phyloP scores from a whole-genome alignment of 2,329 filamentous ascomycete species.

The Talaromyces rugulosus region DNA sequence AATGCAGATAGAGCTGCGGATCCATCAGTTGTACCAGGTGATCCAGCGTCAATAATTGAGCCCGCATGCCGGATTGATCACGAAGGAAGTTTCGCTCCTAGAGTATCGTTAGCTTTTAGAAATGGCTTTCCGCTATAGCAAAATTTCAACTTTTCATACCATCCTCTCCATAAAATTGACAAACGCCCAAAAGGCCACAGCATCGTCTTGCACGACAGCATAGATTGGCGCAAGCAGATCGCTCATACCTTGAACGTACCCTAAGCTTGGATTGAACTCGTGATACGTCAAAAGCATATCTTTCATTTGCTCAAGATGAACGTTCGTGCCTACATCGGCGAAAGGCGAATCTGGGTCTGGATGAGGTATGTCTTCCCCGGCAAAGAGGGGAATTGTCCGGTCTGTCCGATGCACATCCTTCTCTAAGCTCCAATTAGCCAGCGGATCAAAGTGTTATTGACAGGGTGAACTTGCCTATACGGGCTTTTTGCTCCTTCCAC shows the following conservation, averaged over 20 bases:
- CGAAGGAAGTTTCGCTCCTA: constrained; percentile 88
- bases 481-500: constrained; percentile 90
- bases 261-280: constrained; percentile 91
- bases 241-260: constrained; percentile 98
- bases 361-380: constrained; percentile 92
- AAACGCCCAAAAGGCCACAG: constrained; percentile 94
- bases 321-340: constrained; percentile 87
- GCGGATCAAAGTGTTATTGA: constrained; percentile 21
- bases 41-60: constrained; percentile 84
- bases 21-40: constrained; percentile 97
- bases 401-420: constrained; percentile 98
- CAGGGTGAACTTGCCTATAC: constrained; percentile 69
- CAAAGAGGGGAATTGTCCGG: constrained; percentile 89
- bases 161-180: constrained; percentile 95
- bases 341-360: constrained; percentile 95
- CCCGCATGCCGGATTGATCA: constrained; percentile 93
- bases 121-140: not conserved
- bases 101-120: not conserved
- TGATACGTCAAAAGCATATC: constrained; percentile 99
- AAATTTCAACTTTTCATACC: constrained; percentile 40
- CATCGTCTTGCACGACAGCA: constrained; percentile 95
- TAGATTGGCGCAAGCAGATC: constrained; percentile 94
- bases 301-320: constrained; percentile 97
- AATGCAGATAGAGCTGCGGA: constrained; percentile 84
- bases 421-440: constrained; percentile 53